Evolutionary conservation across 2,329 filamentous ascomycete species (phyloP), one percentile per base, ranked within the genome.

Genomic region (Ceratocystis lukuohia): DNA sequence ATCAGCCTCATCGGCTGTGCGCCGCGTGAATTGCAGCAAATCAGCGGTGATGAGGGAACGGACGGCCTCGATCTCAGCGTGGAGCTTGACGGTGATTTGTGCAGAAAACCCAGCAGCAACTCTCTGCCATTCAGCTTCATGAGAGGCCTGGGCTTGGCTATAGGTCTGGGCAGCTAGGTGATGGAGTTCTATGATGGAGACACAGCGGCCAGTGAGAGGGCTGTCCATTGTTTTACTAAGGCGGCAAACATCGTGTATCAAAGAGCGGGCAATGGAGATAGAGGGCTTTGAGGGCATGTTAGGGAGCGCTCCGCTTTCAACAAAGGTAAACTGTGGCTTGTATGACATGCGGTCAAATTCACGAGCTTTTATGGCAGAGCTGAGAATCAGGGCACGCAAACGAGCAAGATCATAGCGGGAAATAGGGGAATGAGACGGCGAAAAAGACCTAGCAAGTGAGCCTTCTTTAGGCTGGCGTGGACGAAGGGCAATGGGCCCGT

Each of bases 361-460:
- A 71, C 86, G 86, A 0, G 93, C 92, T 76, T 95, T 96, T 72
- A 96, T 86, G n/a, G 91, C 92, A 0, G 91, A 90, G 69, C 87
- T 88, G 25, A 96, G 79, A 50, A 96, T 83, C 7, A 95, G 79
- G 0, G 90, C 84, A 67, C 85, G 83, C 1, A 92, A 81, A n/a
- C 91, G 86, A 17, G 88, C 88, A 65, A 96, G 82, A 71, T 96
- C 93, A n/a, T 84, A 83, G 71, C 82, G 84, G 8, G 81, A 85
- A 37, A 88, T 74, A 10, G 73, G 74, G n/a, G 72, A 72, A 57
- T 67, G 67, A 4, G 44, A 5, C 17, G 22, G 41, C 7, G 48
- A 44, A 46, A 44, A 25, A 5, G 50, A 37, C 30, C 56, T 28
- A 28, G 44, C 44, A 44, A 59, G 37, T 46, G 62, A 59, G 20